Evolutionary conservation across 1,139 yeast genomes (phyloP).

Genomic region (Hansenula lynferdii): DNA sequence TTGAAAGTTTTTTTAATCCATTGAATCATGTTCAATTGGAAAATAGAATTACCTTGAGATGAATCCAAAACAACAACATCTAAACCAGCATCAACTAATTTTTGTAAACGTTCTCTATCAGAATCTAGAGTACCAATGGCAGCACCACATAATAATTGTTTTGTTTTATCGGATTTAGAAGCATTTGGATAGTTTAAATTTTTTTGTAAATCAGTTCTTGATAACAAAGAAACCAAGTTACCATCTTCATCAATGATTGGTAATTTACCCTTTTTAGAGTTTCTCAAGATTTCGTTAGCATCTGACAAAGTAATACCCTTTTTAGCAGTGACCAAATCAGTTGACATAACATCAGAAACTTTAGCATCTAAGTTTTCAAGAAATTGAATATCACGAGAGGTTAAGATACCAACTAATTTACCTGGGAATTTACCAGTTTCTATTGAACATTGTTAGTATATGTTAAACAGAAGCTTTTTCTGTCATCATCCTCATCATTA

Average conservation of each 20-base stretch:
- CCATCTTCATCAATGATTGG: slow-evolving; percentile 83
- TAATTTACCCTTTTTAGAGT: slow-evolving; percentile 95
- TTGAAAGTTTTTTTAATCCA: slow-evolving; percentile 85
- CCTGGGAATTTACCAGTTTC: slow-evolving; percentile 86
- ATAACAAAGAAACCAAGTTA: slow-evolving; percentile 79
- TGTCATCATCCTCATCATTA: not conserved
- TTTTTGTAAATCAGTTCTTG: slow-evolving; percentile 96
- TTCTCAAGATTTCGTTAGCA: slow-evolving; percentile 87
- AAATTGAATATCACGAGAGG: slow-evolving; percentile 97
- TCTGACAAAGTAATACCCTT: slow-evolving; percentile 76
- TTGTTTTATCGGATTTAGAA: slow-evolving; percentile 86
- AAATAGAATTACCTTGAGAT: slow-evolving; percentile 94
- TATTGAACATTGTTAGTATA: slow-evolving; percentile 30
- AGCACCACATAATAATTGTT: slow-evolving; percentile 98
- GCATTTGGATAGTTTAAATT: slow-evolving; percentile 93
- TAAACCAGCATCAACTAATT: slow-evolving; percentile 93
- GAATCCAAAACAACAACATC: slow-evolving; percentile 96
- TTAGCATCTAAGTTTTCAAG: slow-evolving; percentile 63
- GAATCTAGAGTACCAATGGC: slow-evolving; percentile 93
- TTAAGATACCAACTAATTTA: slow-evolving; percentile 88
- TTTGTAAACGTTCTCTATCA: slow-evolving; percentile 78
- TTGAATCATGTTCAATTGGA: slow-evolving; percentile 90
- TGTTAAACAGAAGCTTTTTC: not conserved
- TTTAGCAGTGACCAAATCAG: slow-evolving; percentile 77
- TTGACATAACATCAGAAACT: slow-evolving; percentile 85